A percentile compares a stretch with the other conserved stretches of the same genome.
These are phyloP conservation scores for Linnemannia elongata DNA, from an alignment of 192 early-diverging fungal species.

Conservation along the genomic window DNA sequence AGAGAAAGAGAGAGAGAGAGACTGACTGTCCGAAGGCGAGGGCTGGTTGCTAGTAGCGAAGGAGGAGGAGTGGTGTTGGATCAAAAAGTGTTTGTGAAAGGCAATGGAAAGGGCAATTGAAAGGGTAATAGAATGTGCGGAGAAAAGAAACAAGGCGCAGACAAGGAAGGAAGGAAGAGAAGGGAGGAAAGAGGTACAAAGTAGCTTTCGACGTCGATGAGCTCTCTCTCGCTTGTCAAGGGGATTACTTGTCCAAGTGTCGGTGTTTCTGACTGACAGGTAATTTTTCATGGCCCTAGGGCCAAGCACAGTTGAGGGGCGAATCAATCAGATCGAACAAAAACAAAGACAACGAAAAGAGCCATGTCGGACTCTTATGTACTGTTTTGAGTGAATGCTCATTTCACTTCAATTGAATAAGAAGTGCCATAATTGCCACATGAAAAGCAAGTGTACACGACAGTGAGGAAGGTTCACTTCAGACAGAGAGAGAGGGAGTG, in stretches of 20 bases:
- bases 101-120: no score
- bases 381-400: neutral
- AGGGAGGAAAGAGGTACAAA: no score
- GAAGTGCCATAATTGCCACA: neutral
- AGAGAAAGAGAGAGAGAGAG: neutral
- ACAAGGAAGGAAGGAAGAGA: no score
- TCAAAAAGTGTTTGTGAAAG: no score
- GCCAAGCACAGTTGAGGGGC: slow-evolving; percentile 11
- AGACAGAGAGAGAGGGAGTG: no score
- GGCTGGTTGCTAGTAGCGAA: no score
- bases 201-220: neutral
- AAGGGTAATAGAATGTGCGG: no score
- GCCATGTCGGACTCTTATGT: slow-evolving; percentile 1
- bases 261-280: neutral
- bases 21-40: no score
- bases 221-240: neutral
- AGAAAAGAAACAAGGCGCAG: no score
- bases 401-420: neutral
- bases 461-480: neutral
- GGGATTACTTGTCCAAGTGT: neutral
- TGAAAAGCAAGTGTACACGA: slow-evolving; percentile 1
- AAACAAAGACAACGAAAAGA: neutral
- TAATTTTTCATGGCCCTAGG: slow-evolving; percentile 5
- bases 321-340: neutral
- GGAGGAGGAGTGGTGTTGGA: no score